These are phyloP conservation scores for Vanderwaltozyma yarrowii DNA, from an alignment of 805 yeast genomes.

Conservation along the genomic window DNA sequence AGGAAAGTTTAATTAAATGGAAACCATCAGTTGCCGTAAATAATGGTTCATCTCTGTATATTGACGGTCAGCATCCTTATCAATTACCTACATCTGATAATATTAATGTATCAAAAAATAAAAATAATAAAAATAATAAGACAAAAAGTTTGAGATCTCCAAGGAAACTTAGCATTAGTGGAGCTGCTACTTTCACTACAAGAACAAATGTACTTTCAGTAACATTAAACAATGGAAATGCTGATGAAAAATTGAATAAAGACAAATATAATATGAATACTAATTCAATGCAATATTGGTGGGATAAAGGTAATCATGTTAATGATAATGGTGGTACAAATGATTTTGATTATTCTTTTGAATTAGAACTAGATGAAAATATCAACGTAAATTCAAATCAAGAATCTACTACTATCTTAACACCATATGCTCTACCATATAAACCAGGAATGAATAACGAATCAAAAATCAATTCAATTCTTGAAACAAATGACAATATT, in stretches of 20 bases:
- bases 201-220: neutral
- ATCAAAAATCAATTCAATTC: neutral
- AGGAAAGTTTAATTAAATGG: slow-evolving; percentile 22
- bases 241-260: no score
- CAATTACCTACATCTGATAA: slow-evolving; percentile 10
- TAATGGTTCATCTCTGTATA: slow-evolving; percentile 16
- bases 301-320: neutral
- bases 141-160: neutral
- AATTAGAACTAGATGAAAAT: neutral
- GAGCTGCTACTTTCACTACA: neutral
- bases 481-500: neutral
- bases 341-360: neutral
- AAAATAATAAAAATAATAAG: neutral
- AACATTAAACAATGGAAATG: no score
- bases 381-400: neutral
- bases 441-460: neutral
- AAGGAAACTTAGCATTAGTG: slow-evolving; percentile 2
- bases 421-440: neutral
- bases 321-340: neutral
- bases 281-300: neutral
- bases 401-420: neutral
- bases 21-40: slow-evolving; percentile 19
- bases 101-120: neutral
- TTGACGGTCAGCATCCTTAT: slow-evolving; percentile 23
- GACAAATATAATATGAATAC: neutral